phyloP scores from a whole-genome alignment of 2,329 filamentous ascomycete genomes.

The Paraphaeosphaeria sporulosa region DNA sequence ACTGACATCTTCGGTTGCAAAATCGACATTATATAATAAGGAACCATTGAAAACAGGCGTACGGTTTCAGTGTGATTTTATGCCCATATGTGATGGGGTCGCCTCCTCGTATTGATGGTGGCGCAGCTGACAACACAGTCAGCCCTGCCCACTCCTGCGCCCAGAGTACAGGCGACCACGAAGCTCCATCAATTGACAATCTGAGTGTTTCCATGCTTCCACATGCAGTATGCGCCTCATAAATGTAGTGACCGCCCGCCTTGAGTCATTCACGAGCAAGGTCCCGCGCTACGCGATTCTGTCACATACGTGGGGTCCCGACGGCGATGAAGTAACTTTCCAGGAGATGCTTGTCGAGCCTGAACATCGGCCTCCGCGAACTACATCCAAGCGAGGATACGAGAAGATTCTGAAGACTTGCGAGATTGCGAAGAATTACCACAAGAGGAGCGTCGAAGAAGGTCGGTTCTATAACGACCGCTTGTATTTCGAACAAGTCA shows the following conservation, averaged over 20 bases:
- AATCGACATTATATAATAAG: too few relatives aligned
- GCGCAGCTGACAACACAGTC: too few relatives aligned
- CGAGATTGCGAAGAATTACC: not conserved
- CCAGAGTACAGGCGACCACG: too few relatives aligned
- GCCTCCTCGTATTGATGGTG: too few relatives aligned
- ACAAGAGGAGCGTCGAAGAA: not conserved
- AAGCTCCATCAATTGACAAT: too few relatives aligned
- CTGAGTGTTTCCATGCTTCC: too few relatives aligned
- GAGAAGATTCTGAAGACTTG: not conserved
- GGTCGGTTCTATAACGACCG: not conserved
- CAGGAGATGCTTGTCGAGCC: not conserved
- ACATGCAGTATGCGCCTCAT: not conserved
- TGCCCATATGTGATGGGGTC: too few relatives aligned
- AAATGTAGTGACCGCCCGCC: not conserved
- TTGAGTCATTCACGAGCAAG: not conserved
- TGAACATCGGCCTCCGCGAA: not conserved
- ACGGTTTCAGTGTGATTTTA: too few relatives aligned
- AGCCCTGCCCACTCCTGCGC: too few relatives aligned
- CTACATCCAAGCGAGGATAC: not conserved
- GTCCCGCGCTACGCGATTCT: not conserved
- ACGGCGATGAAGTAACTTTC: not conserved
- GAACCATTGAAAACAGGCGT: too few relatives aligned
- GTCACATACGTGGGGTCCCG: not conserved
- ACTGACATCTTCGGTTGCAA: too few relatives aligned
- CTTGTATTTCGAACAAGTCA: not conserved